Evolutionary conservation across 495 filamentous ascomycete species (phyloP), one percentile per base, ranked within the genome.

Genomic region (Neurospora sp.): DNA sequence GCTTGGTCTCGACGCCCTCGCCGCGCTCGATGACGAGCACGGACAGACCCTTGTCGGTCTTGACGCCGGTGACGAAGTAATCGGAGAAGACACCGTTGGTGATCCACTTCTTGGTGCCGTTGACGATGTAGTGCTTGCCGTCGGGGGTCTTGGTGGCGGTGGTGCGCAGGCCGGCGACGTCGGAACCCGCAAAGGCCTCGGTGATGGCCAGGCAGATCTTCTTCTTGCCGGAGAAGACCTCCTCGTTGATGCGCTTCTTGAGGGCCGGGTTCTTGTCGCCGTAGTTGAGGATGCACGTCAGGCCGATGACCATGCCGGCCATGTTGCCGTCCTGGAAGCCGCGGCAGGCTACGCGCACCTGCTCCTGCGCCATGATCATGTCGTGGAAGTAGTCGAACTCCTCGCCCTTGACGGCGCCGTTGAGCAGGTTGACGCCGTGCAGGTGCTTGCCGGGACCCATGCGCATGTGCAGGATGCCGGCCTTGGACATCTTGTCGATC

Each of bases 101-200:
- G 83, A 95, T 95, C 93, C 93, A 96, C 83, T 95, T 95, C 87
- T 95, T 96, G 76, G 92, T 95, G 74, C 93, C 93, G 81, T 93
- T 94, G 75, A 96, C 88, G 74, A 95, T 91, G 80, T 94, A 96
- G 82, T 93, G 87, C 79, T 92, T 93, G 70, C 93, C 93, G 81
- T 95, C 93, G 11, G 91, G 84, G 16, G 92, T 95, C 86, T 94
- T 93, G 74, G 85, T 87, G 11, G 93, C 93, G 1, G 93, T 95
- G 4, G 93, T 95, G 72, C 92, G 87, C 16, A 97, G 86, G 20
- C 93, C 91, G 9, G 93, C 93, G 11, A 97, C 93, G 83, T 97
- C 93, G 72, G 90, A 93, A 6, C 93, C 93, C 37, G 93, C 93
- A 81, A 97, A 97, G 11, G 93, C 93, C 81, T 97, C 93, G 8